Evolutionary conservation across 441 rosid genomes (phyloP), one percentile per base, ranked within the genome.

Genomic region (Eutrema salsugineum): DNA sequence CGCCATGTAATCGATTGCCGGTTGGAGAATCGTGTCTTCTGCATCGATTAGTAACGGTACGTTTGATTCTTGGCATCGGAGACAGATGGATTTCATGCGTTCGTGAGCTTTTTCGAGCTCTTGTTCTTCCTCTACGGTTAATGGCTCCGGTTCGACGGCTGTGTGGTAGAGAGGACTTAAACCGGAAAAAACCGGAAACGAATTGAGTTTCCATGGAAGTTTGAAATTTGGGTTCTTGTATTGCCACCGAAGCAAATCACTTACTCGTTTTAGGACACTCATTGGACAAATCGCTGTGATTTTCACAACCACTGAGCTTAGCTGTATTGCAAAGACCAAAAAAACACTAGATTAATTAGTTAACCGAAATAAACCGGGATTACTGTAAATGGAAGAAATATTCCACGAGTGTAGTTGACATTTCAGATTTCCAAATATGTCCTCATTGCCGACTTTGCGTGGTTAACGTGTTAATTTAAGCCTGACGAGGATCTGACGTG

Each of bases 161-260:
- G 95, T 93, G 81, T 90, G 98, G 57, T 93, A 84, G 5, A 90
- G 27, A 1, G 98, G 92, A 70, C 87, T 90, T n/a, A 76, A 80
- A 32, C 78, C 86, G 3, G 97, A 70, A 79, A 92, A 86, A 62
- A 90, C 76, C 14, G 98, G 95, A 6, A 90, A 69, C 7, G 83
- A 56, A 58, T 79, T 59, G 20, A 70, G 70, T 77, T 93, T 88
- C 98, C 98, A 93, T 38, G 93, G 88, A 39, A 90, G 93, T 63
- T 76, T 65, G 55, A 81, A 79, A 16, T 80, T 81, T 3, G 95
- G 87, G 66, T 86, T 75, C 64, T 73, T 84, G 66, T 88, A 64
- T 70, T 93, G 91, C 98, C 98, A 90, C 59, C 98, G 78, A 4
- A 87, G 82, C 56, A 88, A 77, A 70, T 90, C 91, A 59, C 95